A percentile compares a stretch with the other conserved stretches of the same genome.
These are phyloP conservation scores for Taiwanofungus camphoratus DNA, from an alignment of 1,284 basidiomycete genomes.

Conservation along the genomic window DNA sequence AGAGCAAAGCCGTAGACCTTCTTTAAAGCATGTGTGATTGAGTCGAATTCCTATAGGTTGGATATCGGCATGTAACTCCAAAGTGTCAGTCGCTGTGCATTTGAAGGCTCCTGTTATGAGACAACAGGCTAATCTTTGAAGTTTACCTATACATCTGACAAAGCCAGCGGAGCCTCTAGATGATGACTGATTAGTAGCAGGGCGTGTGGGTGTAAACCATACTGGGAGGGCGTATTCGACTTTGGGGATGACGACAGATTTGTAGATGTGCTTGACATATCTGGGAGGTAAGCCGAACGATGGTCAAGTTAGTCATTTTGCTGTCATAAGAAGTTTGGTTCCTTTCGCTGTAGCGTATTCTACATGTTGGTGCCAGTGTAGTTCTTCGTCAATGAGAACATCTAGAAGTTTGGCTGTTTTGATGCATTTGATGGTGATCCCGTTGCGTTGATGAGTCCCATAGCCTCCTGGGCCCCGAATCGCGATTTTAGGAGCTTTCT, in stretches of 20 bases:
- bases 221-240: slow-evolving; percentile 30
- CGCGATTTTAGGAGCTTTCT: too few relatives aligned
- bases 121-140: slow-evolving; percentile 2
- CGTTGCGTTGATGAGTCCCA: slow-evolving; percentile 11
- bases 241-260: slow-evolving; percentile 24
- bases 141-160: slow-evolving; percentile 2
- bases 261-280: slow-evolving; percentile 14
- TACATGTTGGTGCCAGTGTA: slow-evolving; percentile 27
- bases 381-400: slow-evolving; percentile 27
- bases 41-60: not conserved
- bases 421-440: slow-evolving; percentile 7
- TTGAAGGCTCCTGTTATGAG: not conserved
- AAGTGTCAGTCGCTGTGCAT: not conserved
- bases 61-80: not conserved
- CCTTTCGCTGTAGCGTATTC: slow-evolving; percentile 26
- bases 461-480: too few relatives aligned
- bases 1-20: not conserved
- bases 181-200: not conserved
- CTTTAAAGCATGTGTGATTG: not conserved
- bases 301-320: slow-evolving; percentile 21
- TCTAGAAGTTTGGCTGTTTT: slow-evolving; percentile 26
- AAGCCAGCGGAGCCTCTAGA: not conserved
- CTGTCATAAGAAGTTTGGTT: slow-evolving; percentile 11
- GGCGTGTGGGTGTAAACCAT: slow-evolving; percentile 22
- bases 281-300: not conserved